Base-by-base conservation (phyloP, 2,329 filamentous ascomycete genomes). In the Aspergillus costaricaensis region DNA sequence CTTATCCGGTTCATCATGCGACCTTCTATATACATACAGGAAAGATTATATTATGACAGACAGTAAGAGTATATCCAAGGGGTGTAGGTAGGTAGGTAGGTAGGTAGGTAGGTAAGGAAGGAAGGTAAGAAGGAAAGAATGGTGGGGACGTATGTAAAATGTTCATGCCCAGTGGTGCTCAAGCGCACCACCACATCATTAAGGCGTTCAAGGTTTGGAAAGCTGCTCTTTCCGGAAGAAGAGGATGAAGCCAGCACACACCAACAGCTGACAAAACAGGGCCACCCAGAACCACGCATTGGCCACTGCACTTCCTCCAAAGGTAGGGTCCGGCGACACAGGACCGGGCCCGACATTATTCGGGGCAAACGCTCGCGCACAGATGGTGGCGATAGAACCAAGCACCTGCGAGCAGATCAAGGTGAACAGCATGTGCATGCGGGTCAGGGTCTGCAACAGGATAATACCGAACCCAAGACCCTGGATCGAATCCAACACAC, bases 401-500 rank as follows among this genome's bases (percentile, higher is more conserved):
- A 89, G 69, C 9, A 88, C 81, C 72, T 89, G 87, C 5, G 86
- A 85, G 1, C 67, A 72, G 43, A 87, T 79, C 25, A 89, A 75
- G 0, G 85, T 84, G 64, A 85, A 86, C 50, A 83, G 80, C 61
- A 88, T 85, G 69, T 89, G 87, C 70, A 87, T 81, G 14, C 87
- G 79, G 1, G 86, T 88, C 66, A 88, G 74, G 1, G 86, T 88
- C 70, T 87, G 85, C 49, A 89, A 73, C 5, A 89, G 77, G 57
- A 89, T 84, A 85, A 88, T 89, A 57, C 86, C 86, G 59, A 89
- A 83, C 2, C 87, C 86, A 2, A 88, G 82, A 52, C 86, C 85
- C 70, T 89, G 87, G 9, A 89, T 76, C 5, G 84, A 81, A 66
- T 89, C 86, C 14, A 89, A 77, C 6, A 88, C 80, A 25, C 86